Conservation (phyloP, 208 protist genomes). For the Leishmania gerbilli region DNA sequence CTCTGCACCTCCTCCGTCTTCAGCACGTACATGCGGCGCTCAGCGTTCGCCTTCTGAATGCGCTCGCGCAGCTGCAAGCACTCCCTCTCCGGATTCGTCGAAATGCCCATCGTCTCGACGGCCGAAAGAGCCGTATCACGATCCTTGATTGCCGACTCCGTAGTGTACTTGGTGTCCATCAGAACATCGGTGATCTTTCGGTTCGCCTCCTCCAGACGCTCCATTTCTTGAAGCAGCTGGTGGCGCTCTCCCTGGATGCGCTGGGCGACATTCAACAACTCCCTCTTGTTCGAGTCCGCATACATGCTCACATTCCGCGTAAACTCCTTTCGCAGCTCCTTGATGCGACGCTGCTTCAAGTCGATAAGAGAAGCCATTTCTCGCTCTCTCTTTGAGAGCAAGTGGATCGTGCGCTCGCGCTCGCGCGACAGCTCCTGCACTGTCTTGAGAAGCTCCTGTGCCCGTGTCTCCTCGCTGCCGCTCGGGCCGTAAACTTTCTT, state of each 20-base stretch:
- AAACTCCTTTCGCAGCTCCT: conserved; percentile 62
- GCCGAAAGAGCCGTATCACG: conserved; percentile 48
- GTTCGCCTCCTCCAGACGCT: conserved; percentile 64
- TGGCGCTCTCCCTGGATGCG: conserved; percentile 72
- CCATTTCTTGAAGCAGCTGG: conserved; percentile 60
- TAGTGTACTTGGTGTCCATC: conserved; percentile 57
- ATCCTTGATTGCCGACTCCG: conserved; percentile 41
- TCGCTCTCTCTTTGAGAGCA: conserved; percentile 68
- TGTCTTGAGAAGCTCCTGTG: conserved; percentile 69
- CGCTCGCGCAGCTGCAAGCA: conserved; percentile 61
- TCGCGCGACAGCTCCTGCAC: conserved; percentile 80
- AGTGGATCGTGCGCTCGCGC: conserved; percentile 59
- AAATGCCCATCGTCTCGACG: conserved; percentile 41
- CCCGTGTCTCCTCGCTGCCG: conserved; percentile 49
- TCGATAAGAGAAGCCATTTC: conserved; percentile 64
- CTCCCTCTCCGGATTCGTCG: conserved; percentile 53
- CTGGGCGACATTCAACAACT: conserved; percentile 48
- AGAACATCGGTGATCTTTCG: conserved; percentile 48
- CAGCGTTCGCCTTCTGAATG: conserved; percentile 56
- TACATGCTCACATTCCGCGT: conserved; percentile 47
- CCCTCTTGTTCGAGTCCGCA: conserved; percentile 50
- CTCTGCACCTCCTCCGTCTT: conserved; percentile 60
- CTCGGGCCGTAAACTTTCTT: conserved; percentile 55
- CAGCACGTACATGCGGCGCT: conserved; percentile 46
- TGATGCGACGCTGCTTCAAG: conserved; percentile 71